phyloP scores from a whole-genome alignment of 106 monocot genomes.

The Apostasia ramifera region DNA sequence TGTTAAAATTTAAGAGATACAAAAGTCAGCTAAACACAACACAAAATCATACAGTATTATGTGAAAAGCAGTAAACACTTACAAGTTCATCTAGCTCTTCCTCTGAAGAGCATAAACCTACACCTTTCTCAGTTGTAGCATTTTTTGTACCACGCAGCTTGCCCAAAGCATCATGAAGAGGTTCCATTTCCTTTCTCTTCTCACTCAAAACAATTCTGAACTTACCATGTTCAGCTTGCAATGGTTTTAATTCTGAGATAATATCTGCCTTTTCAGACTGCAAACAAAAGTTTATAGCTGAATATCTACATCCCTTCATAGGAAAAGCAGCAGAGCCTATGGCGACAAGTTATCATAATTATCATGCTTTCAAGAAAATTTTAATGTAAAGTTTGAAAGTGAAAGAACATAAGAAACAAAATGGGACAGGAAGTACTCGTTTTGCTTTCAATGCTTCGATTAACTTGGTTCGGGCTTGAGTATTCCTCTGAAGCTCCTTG shows the following conservation, averaged over 20 bases:
- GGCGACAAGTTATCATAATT: background rate
- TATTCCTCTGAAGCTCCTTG: constrained; percentile 51
- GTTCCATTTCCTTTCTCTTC: constrained; percentile 80
- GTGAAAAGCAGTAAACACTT: constrained; percentile 10
- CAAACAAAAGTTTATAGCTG: constrained; percentile 6
- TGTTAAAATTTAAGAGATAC: constrained; percentile 18
- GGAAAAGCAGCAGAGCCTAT: background rate
- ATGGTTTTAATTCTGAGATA: constrained; percentile 72
- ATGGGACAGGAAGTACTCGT: constrained; percentile 27
- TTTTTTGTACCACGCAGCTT: constrained; percentile 61
- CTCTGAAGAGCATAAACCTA: constrained; percentile 75
- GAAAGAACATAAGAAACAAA: background rate
- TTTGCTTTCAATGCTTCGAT: constrained; percentile 51
- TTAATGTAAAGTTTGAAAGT: background rate
- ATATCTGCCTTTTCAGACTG: constrained; percentile 65
- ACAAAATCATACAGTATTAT: background rate
- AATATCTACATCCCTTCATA: background rate
- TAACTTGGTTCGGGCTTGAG: constrained; percentile 37
- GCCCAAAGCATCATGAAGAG: constrained; percentile 63
- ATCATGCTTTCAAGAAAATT: background rate
- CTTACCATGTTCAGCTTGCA: constrained; percentile 53
- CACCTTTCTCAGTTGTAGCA: constrained; percentile 53
- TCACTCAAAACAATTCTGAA: constrained; percentile 40
- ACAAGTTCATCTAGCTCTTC: constrained; percentile 78
- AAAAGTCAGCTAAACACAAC: constrained; percentile 5